These are phyloP conservation scores for Pseudisothecium myosuroides DNA, from an alignment of 225 moss, liverwort and hornwort genomes.

Conservation along the genomic window DNA sequence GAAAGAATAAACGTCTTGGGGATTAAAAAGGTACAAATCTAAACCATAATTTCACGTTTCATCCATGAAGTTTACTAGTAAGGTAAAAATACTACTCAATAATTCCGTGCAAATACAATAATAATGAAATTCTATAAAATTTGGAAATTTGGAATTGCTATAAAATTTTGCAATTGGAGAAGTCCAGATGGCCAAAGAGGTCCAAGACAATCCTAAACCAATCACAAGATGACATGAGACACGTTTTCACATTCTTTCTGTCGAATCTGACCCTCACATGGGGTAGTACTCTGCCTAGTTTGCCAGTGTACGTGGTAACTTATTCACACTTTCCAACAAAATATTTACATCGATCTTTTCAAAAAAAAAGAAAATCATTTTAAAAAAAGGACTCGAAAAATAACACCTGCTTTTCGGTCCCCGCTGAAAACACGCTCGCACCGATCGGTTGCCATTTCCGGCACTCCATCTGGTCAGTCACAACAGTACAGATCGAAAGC, in stretches of 20 bases:
- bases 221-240: neutral
- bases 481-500: neutral
- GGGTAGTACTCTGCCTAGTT: neutral
- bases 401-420: neutral
- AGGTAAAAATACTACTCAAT: neutral
- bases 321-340: neutral
- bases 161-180: neutral
- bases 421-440: neutral
- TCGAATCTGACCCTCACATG: neutral
- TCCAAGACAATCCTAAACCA: neutral
- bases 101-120: accelerated
- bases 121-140: no score
- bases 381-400: neutral
- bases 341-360: neutral
- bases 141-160: no score
- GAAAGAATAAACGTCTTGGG: neutral
- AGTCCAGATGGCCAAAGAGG: neutral
- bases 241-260: neutral
- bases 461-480: neutral
- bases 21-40: neutral
- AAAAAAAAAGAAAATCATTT: neutral
- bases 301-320: no score
- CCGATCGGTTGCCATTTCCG: neutral
- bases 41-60: accelerated
- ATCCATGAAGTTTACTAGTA: neutral